phyloP scores from a whole-genome alignment of 2,329 filamentous ascomycete species.

The Pseudogymnoascus sp. region DNA sequence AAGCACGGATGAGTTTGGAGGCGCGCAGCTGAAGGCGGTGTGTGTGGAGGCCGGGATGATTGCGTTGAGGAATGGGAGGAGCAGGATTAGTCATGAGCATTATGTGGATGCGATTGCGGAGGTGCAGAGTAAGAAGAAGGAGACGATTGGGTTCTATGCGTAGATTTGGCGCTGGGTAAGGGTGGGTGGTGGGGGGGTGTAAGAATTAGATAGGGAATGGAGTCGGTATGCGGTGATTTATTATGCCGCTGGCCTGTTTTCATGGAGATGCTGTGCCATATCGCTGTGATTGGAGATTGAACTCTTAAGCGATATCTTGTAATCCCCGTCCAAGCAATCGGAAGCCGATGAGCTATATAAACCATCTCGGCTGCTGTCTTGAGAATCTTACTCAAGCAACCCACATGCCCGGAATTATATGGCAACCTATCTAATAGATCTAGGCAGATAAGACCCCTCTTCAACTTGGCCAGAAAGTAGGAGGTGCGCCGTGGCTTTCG shows the following conservation, averaged over 20 bases:
- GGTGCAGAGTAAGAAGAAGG: constrained; percentile 94
- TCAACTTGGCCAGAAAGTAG: no score
- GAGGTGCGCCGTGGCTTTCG: no score
- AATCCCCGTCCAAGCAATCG: background rate
- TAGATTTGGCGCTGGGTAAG: background rate
- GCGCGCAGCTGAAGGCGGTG: constrained; percentile 94
- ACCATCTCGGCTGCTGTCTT: background rate
- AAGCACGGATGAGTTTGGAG: constrained; percentile 97
- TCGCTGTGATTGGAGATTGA: background rate
- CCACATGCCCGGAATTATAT: no score
- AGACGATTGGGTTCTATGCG: constrained; percentile 41
- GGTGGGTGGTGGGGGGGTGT: background rate
- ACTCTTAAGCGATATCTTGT: no score
- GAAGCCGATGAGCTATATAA: background rate
- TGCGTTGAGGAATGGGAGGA: constrained; percentile 84
- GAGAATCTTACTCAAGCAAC: no score
- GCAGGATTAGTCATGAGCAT: constrained; percentile 95
- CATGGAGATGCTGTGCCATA: background rate
- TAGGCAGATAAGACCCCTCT: no score
- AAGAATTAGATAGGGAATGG: background rate
- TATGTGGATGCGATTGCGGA: constrained; percentile 98
- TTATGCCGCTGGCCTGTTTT: background rate
- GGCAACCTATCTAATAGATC: no score
- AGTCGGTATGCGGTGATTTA: background rate
- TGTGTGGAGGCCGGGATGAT: constrained; percentile 99